Conservation (phyloP, 2,329 filamentous ascomycete genomes). For the Diplodia scrobiculata region DNA sequence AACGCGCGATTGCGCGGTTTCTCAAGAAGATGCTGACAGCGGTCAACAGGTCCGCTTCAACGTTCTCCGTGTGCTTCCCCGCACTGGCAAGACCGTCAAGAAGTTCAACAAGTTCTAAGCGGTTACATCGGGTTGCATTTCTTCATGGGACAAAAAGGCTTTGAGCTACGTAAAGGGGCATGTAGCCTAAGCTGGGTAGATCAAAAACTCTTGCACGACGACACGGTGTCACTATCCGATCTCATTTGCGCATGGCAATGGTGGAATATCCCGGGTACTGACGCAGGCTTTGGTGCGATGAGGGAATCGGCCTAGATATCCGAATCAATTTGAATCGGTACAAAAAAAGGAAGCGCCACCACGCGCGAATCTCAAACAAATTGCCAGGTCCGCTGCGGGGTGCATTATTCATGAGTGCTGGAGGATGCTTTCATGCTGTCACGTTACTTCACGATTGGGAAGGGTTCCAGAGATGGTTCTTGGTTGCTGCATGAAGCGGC, state of each 20-base stretch:
- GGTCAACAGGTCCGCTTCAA: slow-evolving; percentile 87
- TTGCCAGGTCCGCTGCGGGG: neutral
- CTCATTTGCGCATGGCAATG: slow-evolving; percentile 24
- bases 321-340: slow-evolving; percentile 27
- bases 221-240: slow-evolving; percentile 26
- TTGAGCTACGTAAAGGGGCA: slow-evolving; percentile 29
- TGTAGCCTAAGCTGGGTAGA: slow-evolving; percentile 31
- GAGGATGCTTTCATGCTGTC: neutral
- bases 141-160: slow-evolving; percentile 29
- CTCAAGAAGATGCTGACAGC: slow-evolving; percentile 7
- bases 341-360: neutral
- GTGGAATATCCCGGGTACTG: slow-evolving; percentile 26
- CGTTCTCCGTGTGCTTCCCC: slow-evolving; percentile 96
- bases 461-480: neutral
- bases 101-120: slow-evolving; percentile 96
- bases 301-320: slow-evolving; percentile 28
- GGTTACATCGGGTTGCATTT: slow-evolving; percentile 29
- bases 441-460: neutral
- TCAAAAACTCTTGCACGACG: slow-evolving; percentile 30
- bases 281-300: slow-evolving; percentile 26
- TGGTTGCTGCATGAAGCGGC: neutral
- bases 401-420: neutral
- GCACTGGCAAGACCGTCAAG: slow-evolving; percentile 97
- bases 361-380: neutral
- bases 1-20: neutral